Conservation (phyloP, 2,329 filamentous ascomycete species). For the Venturiaceae sp. region DNA sequence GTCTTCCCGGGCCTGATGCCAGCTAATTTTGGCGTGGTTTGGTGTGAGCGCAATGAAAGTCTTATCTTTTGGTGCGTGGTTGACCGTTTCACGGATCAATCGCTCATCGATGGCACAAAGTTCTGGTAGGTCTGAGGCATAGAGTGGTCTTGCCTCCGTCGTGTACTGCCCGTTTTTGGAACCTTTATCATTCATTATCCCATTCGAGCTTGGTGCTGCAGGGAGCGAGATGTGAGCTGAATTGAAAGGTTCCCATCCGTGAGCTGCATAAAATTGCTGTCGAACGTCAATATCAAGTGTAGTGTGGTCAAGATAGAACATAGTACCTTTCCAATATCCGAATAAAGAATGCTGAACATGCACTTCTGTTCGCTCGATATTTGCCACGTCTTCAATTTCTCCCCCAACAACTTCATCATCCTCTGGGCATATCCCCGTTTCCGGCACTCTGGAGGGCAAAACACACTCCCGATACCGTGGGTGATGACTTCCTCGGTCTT, state of each 20-base stretch:
- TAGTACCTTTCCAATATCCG: constrained; percentile 63
- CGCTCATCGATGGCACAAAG: constrained; percentile 57
- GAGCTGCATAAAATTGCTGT: constrained; percentile 60
- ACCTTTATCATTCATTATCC: background rate
- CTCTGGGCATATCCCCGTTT: constrained; percentile 67
- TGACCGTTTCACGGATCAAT: constrained; percentile 47
- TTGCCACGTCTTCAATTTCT: constrained; percentile 43
- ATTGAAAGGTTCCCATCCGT: constrained; percentile 67
- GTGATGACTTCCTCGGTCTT: constrained; percentile 46
- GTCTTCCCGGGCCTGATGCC: constrained; percentile 75
- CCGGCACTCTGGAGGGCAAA: constrained; percentile 55
- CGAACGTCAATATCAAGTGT: background rate
- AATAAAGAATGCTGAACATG: constrained; percentile 72
- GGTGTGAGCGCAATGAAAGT: constrained; percentile 58
- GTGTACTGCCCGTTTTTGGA: background rate
- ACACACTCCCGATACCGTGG: constrained; percentile 73
- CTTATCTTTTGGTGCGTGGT: constrained; percentile 27
- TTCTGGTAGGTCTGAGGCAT: constrained; percentile 48
- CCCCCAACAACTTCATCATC: constrained; percentile 61
- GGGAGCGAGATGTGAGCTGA: constrained; percentile 63
- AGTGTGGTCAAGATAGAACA: background rate
- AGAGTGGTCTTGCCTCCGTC: constrained; percentile 36
- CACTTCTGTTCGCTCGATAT: constrained; percentile 24
- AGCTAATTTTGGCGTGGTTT: constrained; percentile 56
- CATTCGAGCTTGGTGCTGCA: constrained; percentile 21